phyloP scores from a whole-genome alignment of 805 yeast genomes.

The Jamesozyma hellenica region DNA sequence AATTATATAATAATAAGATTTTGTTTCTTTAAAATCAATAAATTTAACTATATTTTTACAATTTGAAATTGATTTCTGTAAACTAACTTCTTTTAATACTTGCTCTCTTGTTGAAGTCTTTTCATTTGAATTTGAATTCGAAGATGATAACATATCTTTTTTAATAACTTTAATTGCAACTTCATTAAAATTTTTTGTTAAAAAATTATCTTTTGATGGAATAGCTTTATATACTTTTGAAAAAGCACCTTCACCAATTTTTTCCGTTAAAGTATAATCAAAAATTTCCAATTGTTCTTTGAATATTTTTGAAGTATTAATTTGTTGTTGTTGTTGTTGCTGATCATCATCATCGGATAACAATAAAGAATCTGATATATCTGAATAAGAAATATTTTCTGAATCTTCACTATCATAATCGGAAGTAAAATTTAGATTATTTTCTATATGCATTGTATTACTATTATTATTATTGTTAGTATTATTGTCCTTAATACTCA shows the following conservation, averaged over 20 bases:
- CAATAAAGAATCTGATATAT: constrained; percentile 1
- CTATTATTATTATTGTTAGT: background rate
- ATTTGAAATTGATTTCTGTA: constrained; percentile 50
- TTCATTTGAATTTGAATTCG: constrained; percentile 20
- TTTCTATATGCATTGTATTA: background rate
- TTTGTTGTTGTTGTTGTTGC: too few relatives aligned
- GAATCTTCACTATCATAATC: background rate
- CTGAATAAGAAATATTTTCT: background rate
- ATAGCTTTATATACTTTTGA: constrained; percentile 60
- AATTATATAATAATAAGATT: constrained; percentile 51
- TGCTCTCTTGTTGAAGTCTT: constrained; percentile 36
- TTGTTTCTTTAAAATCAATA: constrained; percentile 56
- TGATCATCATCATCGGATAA: background rate
- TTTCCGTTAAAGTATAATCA: constrained; percentile 34
- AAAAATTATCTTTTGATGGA: constrained; percentile 11
- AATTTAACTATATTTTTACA: constrained; percentile 49
- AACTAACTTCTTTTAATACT: constrained; percentile 69
- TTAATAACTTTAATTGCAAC: constrained; percentile 54
- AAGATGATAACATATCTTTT: constrained; percentile 57
- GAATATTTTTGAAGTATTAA: constrained; percentile 16
- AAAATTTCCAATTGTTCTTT: constrained; percentile 29
- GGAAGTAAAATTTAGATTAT: background rate
- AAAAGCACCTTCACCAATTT: constrained; percentile 78
- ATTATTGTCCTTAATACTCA: too few relatives aligned
- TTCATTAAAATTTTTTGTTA: constrained; percentile 10